Evolutionary conservation across 805 yeast genomes (phyloP).

Genomic region (Barnettozyma californica): DNA sequence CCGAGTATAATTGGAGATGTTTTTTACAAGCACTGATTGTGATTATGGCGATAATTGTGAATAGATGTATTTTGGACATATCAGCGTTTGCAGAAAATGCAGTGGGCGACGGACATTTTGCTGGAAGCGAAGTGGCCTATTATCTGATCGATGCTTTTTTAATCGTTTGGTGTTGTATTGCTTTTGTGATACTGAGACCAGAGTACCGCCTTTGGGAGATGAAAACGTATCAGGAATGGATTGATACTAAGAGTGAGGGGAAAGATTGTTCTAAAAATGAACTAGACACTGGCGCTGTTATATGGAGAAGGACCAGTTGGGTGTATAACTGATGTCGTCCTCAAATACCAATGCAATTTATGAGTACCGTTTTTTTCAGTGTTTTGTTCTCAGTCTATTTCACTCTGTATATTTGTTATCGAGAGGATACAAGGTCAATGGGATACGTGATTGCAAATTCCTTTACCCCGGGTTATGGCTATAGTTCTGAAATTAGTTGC

Average conservation of each 20-base stretch:
- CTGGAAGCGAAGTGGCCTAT: background rate
- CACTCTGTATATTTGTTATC: too few relatives aligned
- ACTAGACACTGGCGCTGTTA: background rate
- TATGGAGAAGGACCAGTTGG: background rate
- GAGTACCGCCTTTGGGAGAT: conserved; percentile 4
- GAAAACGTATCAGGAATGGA: background rate
- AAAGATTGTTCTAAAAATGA: background rate
- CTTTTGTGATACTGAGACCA: background rate
- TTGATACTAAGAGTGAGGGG: background rate
- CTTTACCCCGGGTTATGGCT: too few relatives aligned
- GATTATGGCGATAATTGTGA: background rate
- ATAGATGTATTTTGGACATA: conserved; percentile 1
- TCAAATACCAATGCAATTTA: too few relatives aligned
- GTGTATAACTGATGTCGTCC: background rate
- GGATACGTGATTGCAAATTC: too few relatives aligned
- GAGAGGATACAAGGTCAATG: too few relatives aligned
- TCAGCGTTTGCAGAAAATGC: background rate
- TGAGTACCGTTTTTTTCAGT: too few relatives aligned
- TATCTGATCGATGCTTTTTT: conserved; percentile 2
- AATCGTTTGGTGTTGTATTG: background rate
- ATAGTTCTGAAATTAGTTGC: too few relatives aligned
- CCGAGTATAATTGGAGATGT: background rate
- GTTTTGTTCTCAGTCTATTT: too few relatives aligned
- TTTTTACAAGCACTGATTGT: background rate
- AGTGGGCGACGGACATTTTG: background rate